Percentiles rank a stretch among this genome's conserved stretches.
Conservation (phyloP, 2,329 filamentous ascomycete species). For the Aspergillus japonicus region DNA sequence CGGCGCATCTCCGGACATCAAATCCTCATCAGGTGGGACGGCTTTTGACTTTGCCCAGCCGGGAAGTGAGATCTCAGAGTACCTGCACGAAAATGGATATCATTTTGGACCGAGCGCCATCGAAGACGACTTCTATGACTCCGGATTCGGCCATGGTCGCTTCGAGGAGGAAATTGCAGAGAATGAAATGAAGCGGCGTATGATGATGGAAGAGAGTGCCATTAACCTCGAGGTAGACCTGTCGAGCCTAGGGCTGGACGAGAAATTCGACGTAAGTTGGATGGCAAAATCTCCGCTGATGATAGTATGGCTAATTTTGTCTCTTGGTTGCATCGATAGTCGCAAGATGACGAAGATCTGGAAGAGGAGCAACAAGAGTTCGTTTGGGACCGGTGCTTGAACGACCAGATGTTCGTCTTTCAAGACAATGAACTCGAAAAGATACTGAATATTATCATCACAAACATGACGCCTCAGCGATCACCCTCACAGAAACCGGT, state of each 20-base stretch:
- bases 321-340: constrained; percentile 24
- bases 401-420: constrained; percentile 99
- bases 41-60: constrained; percentile 95
- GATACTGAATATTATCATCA: constrained; percentile 94
- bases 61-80: constrained; percentile 94
- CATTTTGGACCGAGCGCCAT: constrained; percentile 47
- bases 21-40: constrained; percentile 88
- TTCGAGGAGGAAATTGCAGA: constrained; percentile 98
- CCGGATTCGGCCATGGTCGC: constrained; percentile 84
- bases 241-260: constrained; percentile 92
- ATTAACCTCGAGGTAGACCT: constrained; percentile 95
- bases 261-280: constrained; percentile 77
- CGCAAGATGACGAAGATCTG: constrained; percentile 78
- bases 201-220: constrained; percentile 99
- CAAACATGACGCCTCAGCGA: constrained; percentile 94
- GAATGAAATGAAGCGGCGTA: constrained; percentile 84
- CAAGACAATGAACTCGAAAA: constrained; percentile 89
- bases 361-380: constrained; percentile 92
- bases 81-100: constrained; percentile 92
- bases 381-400: constrained; percentile 88
- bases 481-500: constrained; percentile 97
- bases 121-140: constrained; percentile 85
- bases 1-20: constrained; percentile 91
- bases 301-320: background rate
- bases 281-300: background rate